These are phyloP conservation scores for Solanum appendiculatum DNA, from an alignment of 257 asterid species.

Conservation along the genomic window DNA sequence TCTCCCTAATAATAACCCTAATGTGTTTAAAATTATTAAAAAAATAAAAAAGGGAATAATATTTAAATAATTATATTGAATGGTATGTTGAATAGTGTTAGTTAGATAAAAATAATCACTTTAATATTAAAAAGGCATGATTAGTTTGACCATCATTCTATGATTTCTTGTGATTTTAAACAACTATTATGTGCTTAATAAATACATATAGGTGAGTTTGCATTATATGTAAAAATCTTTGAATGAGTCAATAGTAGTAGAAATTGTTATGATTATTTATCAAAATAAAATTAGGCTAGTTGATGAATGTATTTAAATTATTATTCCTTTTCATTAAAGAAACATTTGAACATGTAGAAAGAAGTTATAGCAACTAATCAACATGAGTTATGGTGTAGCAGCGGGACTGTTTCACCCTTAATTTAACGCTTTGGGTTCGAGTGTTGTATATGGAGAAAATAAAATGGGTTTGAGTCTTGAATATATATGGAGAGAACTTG, in stretches of 20 bases:
- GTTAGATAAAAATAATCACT: background rate
- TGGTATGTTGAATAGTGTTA: background rate
- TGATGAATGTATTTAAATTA: background rate
- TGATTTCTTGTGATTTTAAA: background rate
- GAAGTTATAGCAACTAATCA: background rate
- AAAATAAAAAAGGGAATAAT: background rate
- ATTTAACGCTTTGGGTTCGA: too few species aligned
- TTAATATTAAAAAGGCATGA: background rate
- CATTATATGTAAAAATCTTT: background rate
- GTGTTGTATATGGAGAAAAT: too few species aligned
- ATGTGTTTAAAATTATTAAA: background rate
- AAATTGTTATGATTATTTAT: background rate
- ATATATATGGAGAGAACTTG: too few species aligned
- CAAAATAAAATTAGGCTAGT: background rate
- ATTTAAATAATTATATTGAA: background rate
- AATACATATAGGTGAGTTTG: background rate
- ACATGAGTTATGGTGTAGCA: background rate
- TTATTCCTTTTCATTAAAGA: background rate
- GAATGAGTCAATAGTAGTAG: background rate
- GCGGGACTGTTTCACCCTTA: background rate
- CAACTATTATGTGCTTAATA: background rate
- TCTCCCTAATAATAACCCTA: background rate
- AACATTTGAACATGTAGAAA: background rate
- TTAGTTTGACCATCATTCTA: background rate
- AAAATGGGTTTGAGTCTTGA: rapidly evolving